Evolutionary conservation across 2,329 filamentous ascomycete species (phyloP), one percentile per base, ranked within the genome.

Genomic region (Alternaria triticina): DNA sequence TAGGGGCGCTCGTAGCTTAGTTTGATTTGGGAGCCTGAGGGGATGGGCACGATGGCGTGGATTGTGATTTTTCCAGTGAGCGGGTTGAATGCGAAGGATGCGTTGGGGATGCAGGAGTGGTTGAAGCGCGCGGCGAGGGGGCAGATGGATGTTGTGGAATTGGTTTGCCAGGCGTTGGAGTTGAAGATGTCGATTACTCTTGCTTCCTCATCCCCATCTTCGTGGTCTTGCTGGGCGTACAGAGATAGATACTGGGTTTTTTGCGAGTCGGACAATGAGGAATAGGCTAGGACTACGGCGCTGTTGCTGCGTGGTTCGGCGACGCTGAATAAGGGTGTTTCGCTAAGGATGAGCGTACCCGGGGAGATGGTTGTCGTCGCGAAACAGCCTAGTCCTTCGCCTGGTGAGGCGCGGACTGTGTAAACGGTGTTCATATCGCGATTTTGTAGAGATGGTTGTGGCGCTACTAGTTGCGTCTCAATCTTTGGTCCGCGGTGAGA

Each of bases 331-430:
- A 80, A 68, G 3, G 80, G 78, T 7, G 62, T 56, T 66, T 82
- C 80, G 54, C 68, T 61, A n/a, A 82, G 70, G 43, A 82, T 74
- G 49, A 70, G 71, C 6, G 77, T 76, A n/a, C 80, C 78, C 12
- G 62, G 59, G 8, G 66, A 63, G 20, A 82, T 79, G 20, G 33
- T 20, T 1, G 59, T 47, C 0, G 62, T 70, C 2, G 80, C 79
- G 59, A 81, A 78, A 13, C 78, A 70, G 27, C 81, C 81, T 20
- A 81, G 67, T 15, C 80, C 81, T 65, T 79, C 78, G 33, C 74
- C 72, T 0, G 74, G 70, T 2, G 76, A 69, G 10, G 66, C 62
- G 11, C 27, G 63, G 46, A 79, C 68, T 6, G 59, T 60, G 50
- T 70, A 71, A 3, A 65, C 15, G 17, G 27, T 46, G 40, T 23